These are phyloP conservation scores for Aspergillus bombycis DNA, from an alignment of 2,329 filamentous ascomycete species.

Conservation along the genomic window DNA sequence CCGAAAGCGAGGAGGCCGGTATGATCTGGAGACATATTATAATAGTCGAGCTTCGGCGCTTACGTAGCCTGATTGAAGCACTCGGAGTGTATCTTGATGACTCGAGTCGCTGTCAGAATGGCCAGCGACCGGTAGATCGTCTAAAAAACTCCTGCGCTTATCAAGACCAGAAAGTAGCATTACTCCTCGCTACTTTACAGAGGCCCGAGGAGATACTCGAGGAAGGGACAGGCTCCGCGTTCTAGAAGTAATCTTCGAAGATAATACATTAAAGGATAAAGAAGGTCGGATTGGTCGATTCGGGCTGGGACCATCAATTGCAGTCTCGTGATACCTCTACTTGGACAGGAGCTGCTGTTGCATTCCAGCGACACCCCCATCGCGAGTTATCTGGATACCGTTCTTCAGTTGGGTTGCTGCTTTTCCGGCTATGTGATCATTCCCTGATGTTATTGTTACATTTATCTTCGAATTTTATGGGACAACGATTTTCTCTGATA, in stretches of 20 bases:
- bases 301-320: background rate
- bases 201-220: background rate
- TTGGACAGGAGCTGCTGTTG: too few relatives aligned
- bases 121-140: background rate
- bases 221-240: background rate
- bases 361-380: too few relatives aligned
- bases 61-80: background rate
- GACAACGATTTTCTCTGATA: background rate
- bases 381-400: background rate
- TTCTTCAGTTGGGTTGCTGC: background rate
- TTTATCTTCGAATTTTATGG: background rate
- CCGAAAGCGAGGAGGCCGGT: background rate
- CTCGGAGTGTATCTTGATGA: background rate
- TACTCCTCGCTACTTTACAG: background rate
- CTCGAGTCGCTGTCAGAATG: background rate
- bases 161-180: background rate
- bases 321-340: background rate
- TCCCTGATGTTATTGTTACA: background rate
- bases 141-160: background rate
- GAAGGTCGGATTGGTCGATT: background rate
- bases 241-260: background rate
- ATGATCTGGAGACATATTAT: background rate
- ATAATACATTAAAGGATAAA: background rate
- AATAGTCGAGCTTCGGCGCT: background rate
- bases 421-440: background rate